A percentile compares a stretch with the other conserved stretches of the same genome.
Evolutionary conservation across 2,329 filamentous ascomycete species (phyloP).

Genomic region (Pseudogymnoascus sp.): DNA sequence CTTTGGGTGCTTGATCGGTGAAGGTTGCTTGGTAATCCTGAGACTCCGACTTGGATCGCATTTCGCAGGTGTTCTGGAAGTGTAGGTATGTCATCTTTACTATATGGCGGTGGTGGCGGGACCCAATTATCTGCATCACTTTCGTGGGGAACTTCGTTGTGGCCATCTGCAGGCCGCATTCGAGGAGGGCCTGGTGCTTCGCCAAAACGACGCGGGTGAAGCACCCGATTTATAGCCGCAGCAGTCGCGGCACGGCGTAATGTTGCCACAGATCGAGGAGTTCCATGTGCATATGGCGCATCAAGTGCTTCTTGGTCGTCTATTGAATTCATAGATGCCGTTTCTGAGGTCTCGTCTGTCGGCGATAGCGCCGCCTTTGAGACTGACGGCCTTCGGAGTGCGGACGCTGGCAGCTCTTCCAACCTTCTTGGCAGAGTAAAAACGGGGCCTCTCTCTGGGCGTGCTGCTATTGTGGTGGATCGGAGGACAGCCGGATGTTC

Average conservation of each 20-base stretch:
- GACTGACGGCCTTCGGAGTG: conserved; percentile 12
- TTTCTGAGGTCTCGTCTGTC: conserved; percentile 17
- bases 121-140: conserved; percentile 87
- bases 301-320: conserved; percentile 50
- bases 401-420: not conserved
- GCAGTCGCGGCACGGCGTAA: conserved; percentile 68
- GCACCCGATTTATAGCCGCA: conserved; percentile 64
- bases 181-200: conserved; percentile 43
- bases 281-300: conserved; percentile 65
- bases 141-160: conserved; percentile 70
- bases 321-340: conserved; percentile 21
- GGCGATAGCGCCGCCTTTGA: conserved; percentile 12
- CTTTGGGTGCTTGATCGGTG: conserved; percentile 25
- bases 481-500: conserved; percentile 42
- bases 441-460: not conserved
- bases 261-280: conserved; percentile 62
- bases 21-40: conserved; percentile 19
- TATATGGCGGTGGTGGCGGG: conserved; percentile 75
- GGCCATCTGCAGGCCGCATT: conserved; percentile 62
- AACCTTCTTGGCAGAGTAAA: not conserved
- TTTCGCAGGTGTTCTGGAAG: conserved; percentile 30
- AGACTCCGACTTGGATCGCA: conserved; percentile 26
- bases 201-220: conserved; percentile 52
- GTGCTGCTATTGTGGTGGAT: conserved; percentile 37
- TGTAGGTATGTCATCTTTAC: conserved; percentile 45